Evolutionary conservation across 306 rosid genomes (phyloP).

Genomic region (Cicer cuneatum): DNA sequence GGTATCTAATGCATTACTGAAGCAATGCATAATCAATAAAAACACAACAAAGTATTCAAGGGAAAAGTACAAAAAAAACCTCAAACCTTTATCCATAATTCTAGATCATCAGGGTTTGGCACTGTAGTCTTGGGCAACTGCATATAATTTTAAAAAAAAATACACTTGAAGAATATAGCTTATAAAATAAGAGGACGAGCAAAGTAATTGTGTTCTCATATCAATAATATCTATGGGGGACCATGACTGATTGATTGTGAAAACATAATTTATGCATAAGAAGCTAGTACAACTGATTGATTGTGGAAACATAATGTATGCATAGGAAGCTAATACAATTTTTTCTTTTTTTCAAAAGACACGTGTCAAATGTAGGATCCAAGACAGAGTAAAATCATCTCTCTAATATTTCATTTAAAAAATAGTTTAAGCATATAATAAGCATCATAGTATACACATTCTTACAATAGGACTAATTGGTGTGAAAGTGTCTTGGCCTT

Average conservation of each 20-base stretch:
- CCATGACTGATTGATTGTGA: constrained; percentile 5
- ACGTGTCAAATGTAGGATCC: constrained; percentile 5
- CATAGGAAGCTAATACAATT: constrained; percentile 25
- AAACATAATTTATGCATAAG: constrained; percentile 38
- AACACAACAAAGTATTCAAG: not conserved
- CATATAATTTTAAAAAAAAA: constrained; percentile 36
- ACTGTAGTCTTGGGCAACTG: constrained; percentile 77
- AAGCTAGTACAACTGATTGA: constrained; percentile 13
- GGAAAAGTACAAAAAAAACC: constrained; percentile 26
- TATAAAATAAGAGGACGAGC: not conserved
- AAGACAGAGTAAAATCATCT: constrained; percentile 12
- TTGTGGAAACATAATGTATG: too few species aligned
- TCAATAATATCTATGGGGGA: constrained; percentile 30
- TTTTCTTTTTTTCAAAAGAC: not conserved
- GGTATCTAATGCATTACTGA: constrained; percentile 17
- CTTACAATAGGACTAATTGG: constrained; percentile 81
- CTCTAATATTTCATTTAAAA: constrained; percentile 10
- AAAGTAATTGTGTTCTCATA: not conserved
- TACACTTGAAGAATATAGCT: constrained; percentile 28
- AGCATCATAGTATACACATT: constrained; percentile 32
- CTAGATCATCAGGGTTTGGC: constrained; percentile 83
- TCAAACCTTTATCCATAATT: constrained; percentile 88
- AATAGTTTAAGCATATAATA: constrained; percentile 36
- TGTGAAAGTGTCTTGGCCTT: constrained; percentile 96
- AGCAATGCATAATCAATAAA: constrained; percentile 27